Evolutionary conservation across 768 basidiomycete species (phyloP).

Genomic region (Antrodiella citrinella): DNA sequence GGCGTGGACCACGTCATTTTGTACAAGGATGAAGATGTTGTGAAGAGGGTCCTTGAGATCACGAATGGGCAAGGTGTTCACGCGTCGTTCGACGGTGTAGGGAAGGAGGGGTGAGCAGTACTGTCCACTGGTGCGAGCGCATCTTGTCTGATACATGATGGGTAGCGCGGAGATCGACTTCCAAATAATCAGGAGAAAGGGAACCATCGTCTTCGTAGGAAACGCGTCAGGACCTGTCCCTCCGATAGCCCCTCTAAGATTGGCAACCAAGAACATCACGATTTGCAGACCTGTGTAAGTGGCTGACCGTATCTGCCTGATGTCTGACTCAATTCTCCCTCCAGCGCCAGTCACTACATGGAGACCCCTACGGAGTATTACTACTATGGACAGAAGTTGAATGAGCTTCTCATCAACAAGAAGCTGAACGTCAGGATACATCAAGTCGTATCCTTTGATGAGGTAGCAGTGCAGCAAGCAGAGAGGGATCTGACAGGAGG

Average conservation of each 20-base stretch:
- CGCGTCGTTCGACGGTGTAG: slow-evolving; percentile 88
- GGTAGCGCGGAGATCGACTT: slow-evolving; percentile 72
- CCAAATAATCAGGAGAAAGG: slow-evolving; percentile 75
- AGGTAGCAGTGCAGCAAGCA: neutral
- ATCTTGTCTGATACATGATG: neutral
- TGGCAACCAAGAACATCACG: slow-evolving; percentile 77
- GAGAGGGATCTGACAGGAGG: neutral
- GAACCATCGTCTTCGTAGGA: slow-evolving; percentile 83
- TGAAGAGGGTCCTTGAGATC: slow-evolving; percentile 61
- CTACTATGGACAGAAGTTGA: neutral
- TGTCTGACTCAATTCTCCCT: neutral
- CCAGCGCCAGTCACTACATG: neutral
- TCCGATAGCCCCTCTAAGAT: slow-evolving; percentile 65
- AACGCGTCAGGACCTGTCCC: slow-evolving; percentile 85
- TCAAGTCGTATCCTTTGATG: neutral
- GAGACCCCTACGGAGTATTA: neutral
- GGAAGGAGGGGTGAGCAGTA: slow-evolving; percentile 76
- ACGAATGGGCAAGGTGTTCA: slow-evolving; percentile 78
- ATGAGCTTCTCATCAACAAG: neutral
- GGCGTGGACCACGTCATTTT: slow-evolving; percentile 85
- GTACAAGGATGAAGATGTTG: slow-evolving; percentile 66
- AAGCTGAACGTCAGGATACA: neutral
- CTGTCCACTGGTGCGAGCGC: neutral
- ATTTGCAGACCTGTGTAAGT: slow-evolving; percentile 69
- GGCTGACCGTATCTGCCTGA: neutral